Percentiles rank a stretch among this genome's conserved stretches.
phyloP scores from a whole-genome alignment of 2,329 filamentous ascomycete species.

The Emydomyces testavorans region DNA sequence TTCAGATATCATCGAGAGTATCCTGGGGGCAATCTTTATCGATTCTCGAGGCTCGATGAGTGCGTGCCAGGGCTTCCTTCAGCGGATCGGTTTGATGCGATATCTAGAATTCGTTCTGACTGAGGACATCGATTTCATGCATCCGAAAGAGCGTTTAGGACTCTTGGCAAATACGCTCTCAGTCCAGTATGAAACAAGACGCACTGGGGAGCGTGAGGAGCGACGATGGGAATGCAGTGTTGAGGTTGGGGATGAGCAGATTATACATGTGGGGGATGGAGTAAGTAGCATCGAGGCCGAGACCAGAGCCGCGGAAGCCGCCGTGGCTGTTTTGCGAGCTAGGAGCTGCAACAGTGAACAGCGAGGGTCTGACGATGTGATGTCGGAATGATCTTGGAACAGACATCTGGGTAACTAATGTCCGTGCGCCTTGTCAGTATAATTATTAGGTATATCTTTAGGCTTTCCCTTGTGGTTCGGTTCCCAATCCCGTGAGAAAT shows the following conservation, averaged over 20 bases:
- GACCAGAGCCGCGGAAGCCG: conserved; percentile 45
- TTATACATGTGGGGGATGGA: conserved; percentile 40
- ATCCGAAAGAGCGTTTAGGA: conserved; percentile 59
- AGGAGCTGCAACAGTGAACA: not conserved
- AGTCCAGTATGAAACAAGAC: conserved; percentile 42
- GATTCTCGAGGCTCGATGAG: conserved; percentile 55
- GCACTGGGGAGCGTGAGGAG: conserved; percentile 16
- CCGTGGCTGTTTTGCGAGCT: conserved; percentile 29
- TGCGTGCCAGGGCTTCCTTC: conserved; percentile 49
- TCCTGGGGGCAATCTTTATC: conserved; percentile 73
- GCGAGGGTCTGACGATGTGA: not conserved
- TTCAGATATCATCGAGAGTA: conserved; percentile 69
- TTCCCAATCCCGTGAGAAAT: conserved; percentile 1
- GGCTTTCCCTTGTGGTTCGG: too few species aligned
- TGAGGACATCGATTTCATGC: conserved; percentile 44
- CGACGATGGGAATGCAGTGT: conserved; percentile 36
- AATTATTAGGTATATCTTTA: not conserved
- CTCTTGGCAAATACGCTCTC: conserved; percentile 42
- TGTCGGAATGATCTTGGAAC: not conserved
- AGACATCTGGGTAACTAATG: not conserved
- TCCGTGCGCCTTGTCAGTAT: not conserved
- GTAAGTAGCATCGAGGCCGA: conserved; percentile 43
- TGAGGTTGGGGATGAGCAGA: conserved; percentile 37
- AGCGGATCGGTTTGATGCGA: conserved; percentile 52
- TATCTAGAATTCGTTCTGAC: conserved; percentile 51